phyloP scores from a whole-genome alignment of 2,329 filamentous ascomycete genomes.

The Aspergillus sp. region DNA sequence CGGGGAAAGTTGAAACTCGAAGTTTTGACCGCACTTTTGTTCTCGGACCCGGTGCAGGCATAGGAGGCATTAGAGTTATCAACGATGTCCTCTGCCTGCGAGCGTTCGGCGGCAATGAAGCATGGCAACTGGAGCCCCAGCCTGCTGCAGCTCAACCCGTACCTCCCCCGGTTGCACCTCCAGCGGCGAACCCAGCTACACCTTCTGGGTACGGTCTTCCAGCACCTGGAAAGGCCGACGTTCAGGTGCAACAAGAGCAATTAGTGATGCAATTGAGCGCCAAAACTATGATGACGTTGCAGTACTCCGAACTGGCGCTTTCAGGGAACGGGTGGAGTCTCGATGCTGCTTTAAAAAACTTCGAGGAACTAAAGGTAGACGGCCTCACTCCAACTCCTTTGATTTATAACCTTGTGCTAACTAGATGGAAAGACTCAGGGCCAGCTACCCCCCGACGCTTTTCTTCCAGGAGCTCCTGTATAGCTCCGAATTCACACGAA shows the following conservation, averaged over 20 bases:
- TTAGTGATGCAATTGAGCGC: constrained; percentile 69
- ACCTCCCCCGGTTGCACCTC: constrained; percentile 16
- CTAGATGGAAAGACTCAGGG: constrained; percentile 29
- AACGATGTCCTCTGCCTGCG: constrained; percentile 76
- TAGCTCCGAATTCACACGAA: background rate
- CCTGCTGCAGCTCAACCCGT: constrained; percentile 31
- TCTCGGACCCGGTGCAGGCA: constrained; percentile 70
- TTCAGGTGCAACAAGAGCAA: constrained; percentile 65
- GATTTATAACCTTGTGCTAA: constrained; percentile 20
- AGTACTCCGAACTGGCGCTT: constrained; percentile 80
- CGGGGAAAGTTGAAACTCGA: constrained; percentile 60
- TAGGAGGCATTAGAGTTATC: constrained; percentile 69
- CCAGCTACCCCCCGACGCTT: constrained; percentile 53
- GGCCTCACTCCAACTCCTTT: background rate
- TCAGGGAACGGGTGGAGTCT: constrained; percentile 78
- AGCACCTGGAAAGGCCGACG: constrained; percentile 45
- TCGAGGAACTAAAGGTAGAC: constrained; percentile 71
- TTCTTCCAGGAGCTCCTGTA: constrained; percentile 30
- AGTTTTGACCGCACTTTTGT: constrained; percentile 82
- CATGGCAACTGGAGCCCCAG: constrained; percentile 47
- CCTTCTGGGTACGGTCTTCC: constrained; percentile 43
- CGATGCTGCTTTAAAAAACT: constrained; percentile 70
- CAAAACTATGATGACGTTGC: constrained; percentile 75
- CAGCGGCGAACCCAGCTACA: constrained; percentile 26
- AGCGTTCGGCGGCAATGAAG: constrained; percentile 60